Conservation (phyloP, 2,329 filamentous ascomycete genomes). For the Fusarium continuum region DNA sequence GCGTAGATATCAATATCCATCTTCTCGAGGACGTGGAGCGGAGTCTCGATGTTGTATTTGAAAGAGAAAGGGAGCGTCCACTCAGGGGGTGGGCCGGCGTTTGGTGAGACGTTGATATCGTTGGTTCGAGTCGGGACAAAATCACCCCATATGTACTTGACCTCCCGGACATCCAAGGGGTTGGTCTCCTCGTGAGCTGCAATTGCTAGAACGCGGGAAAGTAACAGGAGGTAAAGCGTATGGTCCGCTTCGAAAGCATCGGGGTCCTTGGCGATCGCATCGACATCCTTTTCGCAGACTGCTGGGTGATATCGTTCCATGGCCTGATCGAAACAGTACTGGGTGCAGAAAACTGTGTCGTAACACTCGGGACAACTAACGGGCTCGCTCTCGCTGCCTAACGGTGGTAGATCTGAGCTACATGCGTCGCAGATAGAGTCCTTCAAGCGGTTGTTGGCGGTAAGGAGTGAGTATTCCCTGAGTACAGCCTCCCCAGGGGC, state of each 20-base stretch:
- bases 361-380: constrained; percentile 69
- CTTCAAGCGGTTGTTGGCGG: constrained; percentile 87
- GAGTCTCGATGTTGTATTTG: constrained; percentile 76
- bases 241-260: constrained; percentile 67
- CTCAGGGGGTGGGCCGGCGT: constrained; percentile 64
- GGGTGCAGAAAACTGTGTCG: constrained; percentile 73
- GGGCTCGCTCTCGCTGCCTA: constrained; percentile 57
- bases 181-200: constrained; percentile 67
- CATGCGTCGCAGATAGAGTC: constrained; percentile 92
- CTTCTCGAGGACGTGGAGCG: constrained; percentile 81
- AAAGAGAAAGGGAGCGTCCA: constrained; percentile 83
- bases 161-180: constrained; percentile 69
- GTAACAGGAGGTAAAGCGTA: constrained; percentile 69
- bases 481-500: constrained; percentile 79
- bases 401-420: constrained; percentile 73
- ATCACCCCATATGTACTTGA: constrained; percentile 76
- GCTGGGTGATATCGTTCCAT: constrained; percentile 70
- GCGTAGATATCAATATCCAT: constrained; percentile 84
- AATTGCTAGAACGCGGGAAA: constrained; percentile 71
- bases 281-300: constrained; percentile 72
- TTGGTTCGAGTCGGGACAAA: constrained; percentile 64
- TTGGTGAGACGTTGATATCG: constrained; percentile 63
- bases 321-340: constrained; percentile 66
- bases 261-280: constrained; percentile 71
- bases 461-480: constrained; percentile 84